phyloP scores from a whole-genome alignment of 2,329 filamentous ascomycete species.

The Colletotrichum musicola region DNA sequence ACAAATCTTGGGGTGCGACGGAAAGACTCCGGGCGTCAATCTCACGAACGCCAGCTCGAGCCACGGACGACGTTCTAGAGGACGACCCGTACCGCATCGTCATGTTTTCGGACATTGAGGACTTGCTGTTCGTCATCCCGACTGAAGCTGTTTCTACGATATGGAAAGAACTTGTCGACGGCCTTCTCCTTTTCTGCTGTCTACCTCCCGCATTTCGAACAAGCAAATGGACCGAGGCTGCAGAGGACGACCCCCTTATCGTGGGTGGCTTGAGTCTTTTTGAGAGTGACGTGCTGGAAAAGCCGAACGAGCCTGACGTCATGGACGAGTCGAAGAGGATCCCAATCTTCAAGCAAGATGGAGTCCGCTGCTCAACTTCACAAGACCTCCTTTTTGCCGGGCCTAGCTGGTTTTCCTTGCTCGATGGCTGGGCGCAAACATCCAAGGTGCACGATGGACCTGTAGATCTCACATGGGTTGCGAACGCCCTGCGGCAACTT shows the following conservation, averaged over 20 bases:
- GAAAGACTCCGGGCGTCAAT: slow-evolving; percentile 65
- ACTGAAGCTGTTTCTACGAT: slow-evolving; percentile 48
- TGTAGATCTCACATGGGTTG: slow-evolving; percentile 60
- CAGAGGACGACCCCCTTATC: slow-evolving; percentile 45
- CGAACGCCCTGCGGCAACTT: slow-evolving; percentile 69
- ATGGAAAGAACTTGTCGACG: slow-evolving; percentile 69
- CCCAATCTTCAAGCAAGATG: slow-evolving; percentile 47
- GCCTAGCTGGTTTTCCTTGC: slow-evolving; percentile 58
- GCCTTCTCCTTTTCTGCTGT: slow-evolving; percentile 77
- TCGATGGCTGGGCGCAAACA: slow-evolving; percentile 45
- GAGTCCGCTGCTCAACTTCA: slow-evolving; percentile 50
- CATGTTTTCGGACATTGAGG: slow-evolving; percentile 80
- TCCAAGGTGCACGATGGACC: slow-evolving; percentile 45
- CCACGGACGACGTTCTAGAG: slow-evolving; percentile 79
- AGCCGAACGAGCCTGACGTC: slow-evolving; percentile 27
- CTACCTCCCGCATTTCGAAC: slow-evolving; percentile 64
- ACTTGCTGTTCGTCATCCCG: slow-evolving; percentile 69
- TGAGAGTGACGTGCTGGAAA: slow-evolving; percentile 21
- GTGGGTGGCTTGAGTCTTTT: slow-evolving; percentile 13
- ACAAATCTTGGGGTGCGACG: slow-evolving; percentile 63
- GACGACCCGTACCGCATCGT: slow-evolving; percentile 88
- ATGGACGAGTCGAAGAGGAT: slow-evolving; percentile 26
- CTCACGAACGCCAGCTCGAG: slow-evolving; percentile 75
- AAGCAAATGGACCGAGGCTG: slow-evolving; percentile 46
- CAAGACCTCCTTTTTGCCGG: slow-evolving; percentile 67